Base-by-base conservation (phyloP, 2,329 filamentous ascomycete genomes). In the Hypoxylon sp. region DNA sequence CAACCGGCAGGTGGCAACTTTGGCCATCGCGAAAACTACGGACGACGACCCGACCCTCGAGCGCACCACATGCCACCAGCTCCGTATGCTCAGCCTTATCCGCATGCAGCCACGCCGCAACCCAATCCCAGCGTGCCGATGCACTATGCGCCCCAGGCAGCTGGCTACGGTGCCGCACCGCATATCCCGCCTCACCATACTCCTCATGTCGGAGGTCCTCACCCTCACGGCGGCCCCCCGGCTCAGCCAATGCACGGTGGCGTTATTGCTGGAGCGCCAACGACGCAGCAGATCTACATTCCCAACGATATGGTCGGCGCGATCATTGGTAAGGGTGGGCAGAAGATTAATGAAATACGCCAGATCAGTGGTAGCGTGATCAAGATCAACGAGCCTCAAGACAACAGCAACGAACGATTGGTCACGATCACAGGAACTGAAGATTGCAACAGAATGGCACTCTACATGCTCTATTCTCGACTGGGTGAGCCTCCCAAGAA, bases 231-330 rank as follows among this genome's bases (percentile, higher is more conserved):
- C 68, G 91, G 89, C 21, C 90, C 91, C 59, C 90, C 92, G 55
- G 88, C 89, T 68, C 91, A 93, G 76, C 91, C 93, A 7, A 91
- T 94, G 83, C 89, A 90, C 70, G 89, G 88, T 17, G 89, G 81
- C 3, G 61, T 48, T 23, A 79, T 94, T 75, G 90, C 92, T 43
- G 93, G 93, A 56, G 91, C 93, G 71, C 93, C 94, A 55, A 85
- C 98, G 76, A 99, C 96, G 2, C 96, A 99, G 81, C 96, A 99
- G 81, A 99, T 99, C 73, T 99, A 92, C 83, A 99, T 99, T 75
- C 96, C 96, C 64, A 99, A 99, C 79, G 96, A 99, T 77, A 98
- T 99, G 96, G 96, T 99, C 59, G 96, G 96, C 70, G 96, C 96
- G 61, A 99, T 99, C 76, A 99, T 99, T 75, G 96, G 96, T 77